Evolutionary conservation across 305 asterid genomes (phyloP).

Genomic region (Lippia alba): DNA sequence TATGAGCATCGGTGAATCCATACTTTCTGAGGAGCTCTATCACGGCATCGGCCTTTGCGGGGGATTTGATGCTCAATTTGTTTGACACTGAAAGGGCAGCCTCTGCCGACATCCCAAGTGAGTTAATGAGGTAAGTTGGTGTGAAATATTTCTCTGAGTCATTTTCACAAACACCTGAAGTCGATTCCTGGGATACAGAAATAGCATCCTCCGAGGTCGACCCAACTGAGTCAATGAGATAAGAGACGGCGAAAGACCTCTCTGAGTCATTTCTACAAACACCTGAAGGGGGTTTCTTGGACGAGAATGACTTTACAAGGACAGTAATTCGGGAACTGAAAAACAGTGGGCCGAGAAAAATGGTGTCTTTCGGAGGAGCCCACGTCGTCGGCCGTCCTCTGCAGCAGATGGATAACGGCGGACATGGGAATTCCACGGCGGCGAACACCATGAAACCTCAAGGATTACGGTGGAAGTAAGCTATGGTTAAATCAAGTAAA

Average conservation of each 20-base stretch:
- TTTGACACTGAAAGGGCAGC: conserved; percentile 39
- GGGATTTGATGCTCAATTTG: conserved; percentile 28
- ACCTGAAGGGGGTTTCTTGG: neutral
- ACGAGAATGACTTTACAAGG: neutral
- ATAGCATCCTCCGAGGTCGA: too few relatives aligned
- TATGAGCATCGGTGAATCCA: conserved; percentile 35
- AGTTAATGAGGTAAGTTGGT: conserved; percentile 36
- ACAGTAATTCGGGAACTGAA: neutral
- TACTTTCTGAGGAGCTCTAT: conserved; percentile 31
- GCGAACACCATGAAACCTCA: too few relatives aligned
- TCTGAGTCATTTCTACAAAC: too few relatives aligned
- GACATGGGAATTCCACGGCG: too few relatives aligned
- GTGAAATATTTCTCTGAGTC: conserved; percentile 16
- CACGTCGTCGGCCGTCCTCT: too few relatives aligned
- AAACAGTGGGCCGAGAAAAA: too few relatives aligned
- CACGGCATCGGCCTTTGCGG: conserved; percentile 30
- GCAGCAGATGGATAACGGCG: too few relatives aligned
- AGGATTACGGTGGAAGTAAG: too few relatives aligned
- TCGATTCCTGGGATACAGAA: neutral
- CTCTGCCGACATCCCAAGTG: conserved; percentile 40
- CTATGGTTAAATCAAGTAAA: too few relatives aligned
- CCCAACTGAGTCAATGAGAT: too few relatives aligned
- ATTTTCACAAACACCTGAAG: neutral
- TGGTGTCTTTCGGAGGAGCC: too few relatives aligned
- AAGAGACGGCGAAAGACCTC: too few relatives aligned